Evolutionary conservation across 2,329 filamentous ascomycete species (phyloP), one percentile per base, ranked within the genome.

Genomic region (Piedraia hortae): DNA sequence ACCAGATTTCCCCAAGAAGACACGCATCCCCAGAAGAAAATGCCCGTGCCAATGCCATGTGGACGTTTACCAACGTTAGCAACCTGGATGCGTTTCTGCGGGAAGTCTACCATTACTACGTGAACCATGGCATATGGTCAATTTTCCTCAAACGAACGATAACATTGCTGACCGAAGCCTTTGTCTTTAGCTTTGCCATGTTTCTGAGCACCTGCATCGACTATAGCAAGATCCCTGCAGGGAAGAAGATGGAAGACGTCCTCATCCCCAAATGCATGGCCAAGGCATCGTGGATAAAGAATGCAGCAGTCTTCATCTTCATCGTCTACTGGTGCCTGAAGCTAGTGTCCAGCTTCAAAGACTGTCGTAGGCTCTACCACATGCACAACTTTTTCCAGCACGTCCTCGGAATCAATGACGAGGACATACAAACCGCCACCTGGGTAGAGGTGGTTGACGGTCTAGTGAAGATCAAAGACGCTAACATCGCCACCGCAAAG

Each of bases 341-440:
- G 36, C 54, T 67, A 12, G 65, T 82, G 21, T 65, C 73, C 31
- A 71, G 72, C 34, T 46, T 74, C 19, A 49, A 73, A 19, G 73
- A 82, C 35, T 54, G 78, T 12, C 64, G 69, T 14, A 62, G 73
- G 9, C 53, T 91, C 12, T 50, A 61, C 26, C 58, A 74, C 21
- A 68, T 90, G 47, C 73, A 77, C 31, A 69, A 85, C 42, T 91
- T 90, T 43, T 91, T 75, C 40, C 54, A 66, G 13, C 56, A 88
- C 37, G 57, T 90, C 3, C 60, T 91, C 6, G 70, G 73, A 17
- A 77, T 91, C 19, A 72, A 73, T 3, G 67, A 73, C 39, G 57
- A 69, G 25, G 80, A 91, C 34, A 85, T 91, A 48, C 80, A 91
- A 43, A 88, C 77, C 0, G 72, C 90, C 22, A 82, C 80, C 4